Conservation (phyloP, 768 basidiomycete genomes). For the Pholiota microspora region DNA sequence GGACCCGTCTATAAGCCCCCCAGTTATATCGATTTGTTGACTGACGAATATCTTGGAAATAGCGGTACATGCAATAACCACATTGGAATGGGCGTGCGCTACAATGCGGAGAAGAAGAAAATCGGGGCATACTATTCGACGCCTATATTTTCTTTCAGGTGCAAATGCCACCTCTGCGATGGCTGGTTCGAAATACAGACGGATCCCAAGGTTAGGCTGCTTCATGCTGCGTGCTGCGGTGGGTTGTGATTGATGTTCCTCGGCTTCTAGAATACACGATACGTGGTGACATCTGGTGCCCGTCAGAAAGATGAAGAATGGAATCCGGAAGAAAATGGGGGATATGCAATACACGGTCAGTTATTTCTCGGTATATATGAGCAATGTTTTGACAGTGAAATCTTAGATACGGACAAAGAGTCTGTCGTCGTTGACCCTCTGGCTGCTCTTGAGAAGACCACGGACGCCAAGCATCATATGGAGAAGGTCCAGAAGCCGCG, state of each 20-base stretch:
- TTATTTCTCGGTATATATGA: not conserved
- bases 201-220: constrained; percentile 74
- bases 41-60: constrained; percentile 10
- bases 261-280: constrained; percentile 78
- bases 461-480: constrained; percentile 68
- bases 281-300: constrained; percentile 92
- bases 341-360: constrained; percentile 83
- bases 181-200: constrained; percentile 99
- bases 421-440: constrained; percentile 72
- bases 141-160: constrained; percentile 91
- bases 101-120: constrained; percentile 99
- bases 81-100: constrained; percentile 99
- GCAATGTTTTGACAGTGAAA: not conserved
- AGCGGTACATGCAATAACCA: constrained; percentile 95
- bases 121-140: constrained; percentile 94
- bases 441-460: constrained; percentile 85
- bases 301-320: constrained; percentile 94
- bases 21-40: not conserved
- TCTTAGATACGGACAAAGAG: constrained; percentile 60
- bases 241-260: not conserved
- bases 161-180: constrained; percentile 95
- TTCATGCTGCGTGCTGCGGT: not conserved
- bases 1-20: constrained; percentile 20
- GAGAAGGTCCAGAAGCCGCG: constrained; percentile 78
- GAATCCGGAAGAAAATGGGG: constrained; percentile 96